These are phyloP conservation scores for Cucumis cinereus DNA, from an alignment of 306 rosid genomes.

Conservation along the genomic window DNA sequence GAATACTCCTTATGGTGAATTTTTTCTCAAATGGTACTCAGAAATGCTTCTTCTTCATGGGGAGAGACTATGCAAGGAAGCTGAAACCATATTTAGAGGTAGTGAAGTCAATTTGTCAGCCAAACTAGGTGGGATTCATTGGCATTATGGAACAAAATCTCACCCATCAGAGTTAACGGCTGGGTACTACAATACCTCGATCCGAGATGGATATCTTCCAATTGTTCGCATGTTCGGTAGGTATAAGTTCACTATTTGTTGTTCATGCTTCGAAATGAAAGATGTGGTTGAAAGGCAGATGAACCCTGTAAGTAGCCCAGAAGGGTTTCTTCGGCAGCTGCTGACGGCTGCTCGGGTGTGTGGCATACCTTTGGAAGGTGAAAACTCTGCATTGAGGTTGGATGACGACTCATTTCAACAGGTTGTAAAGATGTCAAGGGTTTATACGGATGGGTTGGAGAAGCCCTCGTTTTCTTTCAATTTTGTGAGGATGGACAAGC, in stretches of 20 bases:
- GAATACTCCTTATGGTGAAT: conserved; percentile 49
- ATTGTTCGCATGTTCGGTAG: conserved; percentile 59
- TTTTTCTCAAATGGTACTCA: conserved; percentile 85
- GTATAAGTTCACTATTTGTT: conserved; percentile 60
- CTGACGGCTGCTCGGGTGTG: conserved; percentile 64
- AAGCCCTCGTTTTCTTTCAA: conserved; percentile 74
- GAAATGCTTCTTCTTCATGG: conserved; percentile 75
- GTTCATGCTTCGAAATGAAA: conserved; percentile 76
- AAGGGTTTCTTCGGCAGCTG: conserved; percentile 70
- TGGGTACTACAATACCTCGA: conserved; percentile 62
- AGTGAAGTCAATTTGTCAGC: conserved; percentile 47
- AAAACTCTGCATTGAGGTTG: conserved; percentile 38
- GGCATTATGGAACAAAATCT: conserved; percentile 54
- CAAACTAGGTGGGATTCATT: conserved; percentile 60
- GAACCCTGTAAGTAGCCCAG: conserved; percentile 59
- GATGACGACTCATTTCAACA: conserved; percentile 45
- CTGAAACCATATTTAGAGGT: conserved; percentile 65
- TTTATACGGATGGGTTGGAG: conserved; percentile 51
- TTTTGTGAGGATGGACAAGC: conserved; percentile 67
- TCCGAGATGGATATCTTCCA: conserved; percentile 67
- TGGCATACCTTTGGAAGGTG: conserved; percentile 72
- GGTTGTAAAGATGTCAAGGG: conserved; percentile 63
- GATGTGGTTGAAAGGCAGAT: conserved; percentile 30
- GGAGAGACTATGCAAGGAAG: conserved; percentile 71
- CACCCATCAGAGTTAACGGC: conserved; percentile 85